Evolutionary conservation across 2,329 filamentous ascomycete species (phyloP), one percentile per base, ranked within the genome.

Genomic region (Diplodia sapinea): DNA sequence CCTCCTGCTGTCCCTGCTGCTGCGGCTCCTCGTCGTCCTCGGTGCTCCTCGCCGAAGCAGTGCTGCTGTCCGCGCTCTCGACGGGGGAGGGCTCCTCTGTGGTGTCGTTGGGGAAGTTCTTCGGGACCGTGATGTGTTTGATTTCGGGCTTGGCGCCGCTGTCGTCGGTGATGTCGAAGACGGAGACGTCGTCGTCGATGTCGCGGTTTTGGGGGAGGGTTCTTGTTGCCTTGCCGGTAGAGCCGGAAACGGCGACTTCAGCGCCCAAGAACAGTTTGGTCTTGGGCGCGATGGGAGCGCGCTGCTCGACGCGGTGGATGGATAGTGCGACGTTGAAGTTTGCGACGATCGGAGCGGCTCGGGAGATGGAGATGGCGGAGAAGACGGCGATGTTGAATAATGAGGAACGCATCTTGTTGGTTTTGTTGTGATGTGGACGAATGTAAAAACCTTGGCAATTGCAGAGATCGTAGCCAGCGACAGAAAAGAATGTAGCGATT

Each of bases 151-250:
- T 6, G 3, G 26, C 40, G 40, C 57, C 40, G 29, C 57, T 61
- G 15, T 17, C 29, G 57, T 61, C 57, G 3, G 40, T 50, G 13
- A 61, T 61, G 15, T 61, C 57, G 40, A 61, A 61, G 13, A 50
- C 40, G n/a, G 57, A 61, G 29, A 61, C 26, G 8, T 61, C 57
- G 4, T 33, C 40, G 23, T 61, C 36, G 38, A n/a, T 1, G 12
- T 20, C 23, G 13, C 9, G 17, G 20, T 12, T 61, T 17, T 47
- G 17, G 8, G 40, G 8, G 11, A 13, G 20, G 1, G 33, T 59
- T 36, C 5, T 47, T 20, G 33, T 23, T 7, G 31, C 31, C 23
- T 26, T 26, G 36, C 4, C 23, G 11, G 23, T n/a, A 12, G 33
- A 36, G 12, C 12, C 40, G 26, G 26, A 17, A 4, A 40, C 4